phyloP scores from a whole-genome alignment of 805 yeast genomes.

The Ogataea angusta region DNA sequence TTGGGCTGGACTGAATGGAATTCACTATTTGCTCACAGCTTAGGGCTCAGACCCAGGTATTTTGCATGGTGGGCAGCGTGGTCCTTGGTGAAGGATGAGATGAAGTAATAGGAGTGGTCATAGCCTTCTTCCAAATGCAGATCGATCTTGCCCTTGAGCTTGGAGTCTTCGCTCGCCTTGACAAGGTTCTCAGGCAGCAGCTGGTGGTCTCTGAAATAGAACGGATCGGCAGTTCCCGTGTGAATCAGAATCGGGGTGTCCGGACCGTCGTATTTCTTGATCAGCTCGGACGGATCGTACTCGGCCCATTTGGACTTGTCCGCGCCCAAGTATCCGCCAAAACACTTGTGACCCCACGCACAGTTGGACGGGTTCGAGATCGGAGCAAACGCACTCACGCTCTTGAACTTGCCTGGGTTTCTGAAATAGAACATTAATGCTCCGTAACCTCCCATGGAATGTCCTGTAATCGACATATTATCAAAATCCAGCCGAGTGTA shows the following conservation, averaged over 20 bases:
- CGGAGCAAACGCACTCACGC: constrained; percentile 90
- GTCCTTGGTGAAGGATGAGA: constrained; percentile 71
- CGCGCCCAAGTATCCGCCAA: constrained; percentile 70
- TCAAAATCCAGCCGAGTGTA: constrained; percentile 55
- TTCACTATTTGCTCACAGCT: constrained; percentile 13
- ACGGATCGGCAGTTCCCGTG: constrained; percentile 77
- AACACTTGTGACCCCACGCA: constrained; percentile 89
- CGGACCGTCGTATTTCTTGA: constrained; percentile 54
- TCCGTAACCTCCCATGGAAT: constrained; percentile 98
- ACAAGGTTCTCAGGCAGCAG: constrained; percentile 72
- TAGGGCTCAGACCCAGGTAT: constrained; percentile 30
- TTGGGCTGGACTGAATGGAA: neutral
- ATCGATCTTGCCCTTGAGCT: constrained; percentile 58
- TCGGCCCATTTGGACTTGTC: constrained; percentile 60
- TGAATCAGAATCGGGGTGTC: constrained; percentile 69
- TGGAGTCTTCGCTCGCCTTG: constrained; percentile 54
- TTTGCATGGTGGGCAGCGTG: constrained; percentile 89
- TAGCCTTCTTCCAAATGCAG: constrained; percentile 71
- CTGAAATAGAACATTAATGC: constrained; percentile 67
- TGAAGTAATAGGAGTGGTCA: constrained; percentile 88
- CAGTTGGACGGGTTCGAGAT: constrained; percentile 73
- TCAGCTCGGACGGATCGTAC: constrained; percentile 82
- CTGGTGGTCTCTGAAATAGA: constrained; percentile 50
- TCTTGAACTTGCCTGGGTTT: constrained; percentile 68
- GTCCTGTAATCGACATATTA: constrained; percentile 82